Percentiles rank a stretch among this genome's conserved stretches.
These are phyloP conservation scores for Stemphylium lycopersici DNA, from an alignment of 2,329 filamentous ascomycete species.

Conservation along the genomic window DNA sequence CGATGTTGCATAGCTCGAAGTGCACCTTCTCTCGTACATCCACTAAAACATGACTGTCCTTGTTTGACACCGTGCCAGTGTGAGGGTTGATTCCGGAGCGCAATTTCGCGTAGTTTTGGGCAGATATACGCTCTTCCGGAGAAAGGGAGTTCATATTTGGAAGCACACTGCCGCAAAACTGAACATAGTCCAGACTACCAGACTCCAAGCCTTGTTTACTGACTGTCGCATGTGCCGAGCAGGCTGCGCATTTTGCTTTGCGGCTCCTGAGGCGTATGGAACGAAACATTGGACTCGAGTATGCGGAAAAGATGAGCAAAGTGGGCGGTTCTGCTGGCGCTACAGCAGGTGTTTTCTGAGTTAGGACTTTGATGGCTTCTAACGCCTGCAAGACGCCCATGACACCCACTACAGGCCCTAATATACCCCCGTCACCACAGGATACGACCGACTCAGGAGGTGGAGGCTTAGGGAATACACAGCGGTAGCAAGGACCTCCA, in stretches of 20 bases:
- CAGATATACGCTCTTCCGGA: slow-evolving; percentile 71
- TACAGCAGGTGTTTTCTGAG: slow-evolving; percentile 40
- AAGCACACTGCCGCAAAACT: slow-evolving; percentile 75
- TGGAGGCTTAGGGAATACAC: slow-evolving; percentile 87
- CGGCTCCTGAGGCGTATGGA: slow-evolving; percentile 75
- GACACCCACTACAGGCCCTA: slow-evolving; percentile 88
- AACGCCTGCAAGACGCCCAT: slow-evolving; percentile 94
- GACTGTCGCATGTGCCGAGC: slow-evolving; percentile 68
- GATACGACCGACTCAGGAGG: slow-evolving; percentile 81
- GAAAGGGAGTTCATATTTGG: slow-evolving; percentile 62
- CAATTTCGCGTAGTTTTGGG: slow-evolving; percentile 62
- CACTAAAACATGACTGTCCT: slow-evolving; percentile 65
- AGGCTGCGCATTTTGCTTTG: slow-evolving; percentile 75
- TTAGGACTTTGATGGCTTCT: slow-evolving; percentile 85
- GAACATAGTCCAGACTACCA: slow-evolving; percentile 79
- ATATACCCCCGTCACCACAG: slow-evolving; percentile 90
- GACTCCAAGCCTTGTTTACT: slow-evolving; percentile 66
- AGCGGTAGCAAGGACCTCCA: slow-evolving; percentile 89
- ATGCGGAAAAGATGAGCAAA: slow-evolving; percentile 63
- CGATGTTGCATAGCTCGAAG: slow-evolving; percentile 78
- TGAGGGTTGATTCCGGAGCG: slow-evolving; percentile 42
- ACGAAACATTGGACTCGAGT: slow-evolving; percentile 66
- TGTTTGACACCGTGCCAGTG: slow-evolving; percentile 37
- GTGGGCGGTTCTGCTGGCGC: slow-evolving; percentile 42
- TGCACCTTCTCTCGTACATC: slow-evolving; percentile 87